phyloP scores from a whole-genome alignment of 805 yeast species.

The Candida pini region DNA sequence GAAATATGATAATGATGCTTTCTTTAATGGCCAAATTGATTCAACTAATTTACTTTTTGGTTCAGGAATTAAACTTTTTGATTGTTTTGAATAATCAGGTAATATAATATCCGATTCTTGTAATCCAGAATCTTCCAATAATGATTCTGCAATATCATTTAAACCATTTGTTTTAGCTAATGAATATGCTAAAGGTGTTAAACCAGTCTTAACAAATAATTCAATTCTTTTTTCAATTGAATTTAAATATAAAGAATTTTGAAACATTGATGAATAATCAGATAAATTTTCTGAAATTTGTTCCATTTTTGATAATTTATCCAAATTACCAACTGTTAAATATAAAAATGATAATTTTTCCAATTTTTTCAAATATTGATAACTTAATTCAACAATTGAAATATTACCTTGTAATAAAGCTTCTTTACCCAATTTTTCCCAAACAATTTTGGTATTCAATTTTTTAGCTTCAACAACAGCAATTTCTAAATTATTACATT shows the following conservation, averaged over 20 bases:
- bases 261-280: slow-evolving; percentile 72
- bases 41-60: slow-evolving; percentile 40
- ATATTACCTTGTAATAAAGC: slow-evolving; percentile 89
- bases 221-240: slow-evolving; percentile 70
- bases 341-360: slow-evolving; percentile 90
- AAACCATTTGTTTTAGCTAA: slow-evolving; percentile 85
- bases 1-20: slow-evolving; percentile 69
- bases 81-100: slow-evolving; percentile 31
- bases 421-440: slow-evolving; percentile 81
- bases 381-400: slow-evolving; percentile 76
- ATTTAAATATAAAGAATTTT: slow-evolving; percentile 73
- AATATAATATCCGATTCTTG: slow-evolving; percentile 51
- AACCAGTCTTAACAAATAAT: slow-evolving; percentile 70
- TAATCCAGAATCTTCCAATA: slow-evolving; percentile 65
- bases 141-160: slow-evolving; percentile 64
- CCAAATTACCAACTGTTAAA: slow-evolving; percentile 72
- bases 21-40: slow-evolving; percentile 78
- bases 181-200: slow-evolving; percentile 86
- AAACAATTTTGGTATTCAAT: slow-evolving; percentile 59
- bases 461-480: slow-evolving; percentile 87
- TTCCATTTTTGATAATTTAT: slow-evolving; percentile 78
- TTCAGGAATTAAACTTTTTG: slow-evolving; percentile 38
- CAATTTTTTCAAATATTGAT: slow-evolving; percentile 79
- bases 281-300: slow-evolving; percentile 84
- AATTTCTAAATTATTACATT: slow-evolving; percentile 80